phyloP scores from a whole-genome alignment of 345 rosid species.

The Gossypium stocksii region DNA sequence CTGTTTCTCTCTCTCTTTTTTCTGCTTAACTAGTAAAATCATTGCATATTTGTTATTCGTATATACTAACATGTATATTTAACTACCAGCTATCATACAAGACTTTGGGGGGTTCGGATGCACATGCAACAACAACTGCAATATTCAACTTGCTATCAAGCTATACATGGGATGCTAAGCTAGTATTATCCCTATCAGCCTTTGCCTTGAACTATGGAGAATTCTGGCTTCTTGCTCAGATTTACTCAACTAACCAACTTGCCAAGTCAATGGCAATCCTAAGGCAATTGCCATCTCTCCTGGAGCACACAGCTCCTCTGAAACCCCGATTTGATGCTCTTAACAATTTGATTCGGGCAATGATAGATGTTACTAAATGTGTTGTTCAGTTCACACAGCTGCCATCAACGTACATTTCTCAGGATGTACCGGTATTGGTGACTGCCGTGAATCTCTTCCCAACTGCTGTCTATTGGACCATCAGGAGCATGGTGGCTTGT shows the following conservation, averaged over 20 bases:
- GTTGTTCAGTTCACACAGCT: slow-evolving; percentile 54
- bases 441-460: slow-evolving; percentile 46
- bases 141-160: slow-evolving; percentile 45
- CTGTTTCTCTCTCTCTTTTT: too few relatives aligned
- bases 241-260: too few relatives aligned
- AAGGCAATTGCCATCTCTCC: slow-evolving; percentile 42
- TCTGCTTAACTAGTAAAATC: too few relatives aligned
- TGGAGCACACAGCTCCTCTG: slow-evolving; percentile 42
- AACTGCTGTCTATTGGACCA: slow-evolving; percentile 60
- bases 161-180: slow-evolving; percentile 71
- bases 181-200: slow-evolving; percentile 49
- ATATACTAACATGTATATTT: background rate
- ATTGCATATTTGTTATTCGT: background rate
- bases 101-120: slow-evolving; percentile 49
- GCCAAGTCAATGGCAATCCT: slow-evolving; percentile 62
- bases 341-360: slow-evolving; percentile 46
- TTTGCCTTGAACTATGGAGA: too few relatives aligned
- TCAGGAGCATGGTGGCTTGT: slow-evolving; percentile 56
- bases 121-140: slow-evolving; percentile 48
- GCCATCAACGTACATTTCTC: slow-evolving; percentile 45
- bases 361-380: slow-evolving; percentile 50
- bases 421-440: slow-evolving; percentile 37
- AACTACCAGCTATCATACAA: slow-evolving; percentile 50
- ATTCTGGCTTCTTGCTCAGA: too few relatives aligned
- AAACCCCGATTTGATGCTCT: slow-evolving; percentile 48